Percentiles rank a stretch among this genome's conserved stretches.
Conservation (phyloP, 2,329 filamentous ascomycete genomes). For the Exutisphaerella laricina region DNA sequence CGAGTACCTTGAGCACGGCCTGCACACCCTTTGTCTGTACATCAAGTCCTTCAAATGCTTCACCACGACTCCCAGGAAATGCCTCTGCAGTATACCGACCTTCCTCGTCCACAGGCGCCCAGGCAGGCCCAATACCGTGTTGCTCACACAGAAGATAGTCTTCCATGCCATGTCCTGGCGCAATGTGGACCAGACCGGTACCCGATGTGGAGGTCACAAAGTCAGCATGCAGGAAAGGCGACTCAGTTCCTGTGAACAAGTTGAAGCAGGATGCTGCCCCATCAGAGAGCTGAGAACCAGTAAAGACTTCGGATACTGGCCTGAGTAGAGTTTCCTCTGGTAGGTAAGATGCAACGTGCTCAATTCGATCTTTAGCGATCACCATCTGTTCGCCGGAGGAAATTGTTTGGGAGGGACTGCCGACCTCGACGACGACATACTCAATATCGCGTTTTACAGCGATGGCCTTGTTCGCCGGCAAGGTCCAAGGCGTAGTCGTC, state of each 20-base stretch:
- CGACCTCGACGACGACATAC: constrained; percentile 49
- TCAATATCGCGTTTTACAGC: constrained; percentile 69
- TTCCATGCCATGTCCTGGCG: constrained; percentile 93
- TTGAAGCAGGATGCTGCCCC: constrained; percentile 25
- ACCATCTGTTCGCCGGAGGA: constrained; percentile 49
- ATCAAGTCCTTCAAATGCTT: constrained; percentile 63
- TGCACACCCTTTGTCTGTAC: constrained; percentile 66
- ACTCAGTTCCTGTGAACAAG: constrained; percentile 43
- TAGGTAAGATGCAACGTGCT: constrained; percentile 49
- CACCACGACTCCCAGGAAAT: constrained; percentile 53
- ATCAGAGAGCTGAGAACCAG: constrained; percentile 60
- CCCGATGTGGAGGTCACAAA: constrained; percentile 91
- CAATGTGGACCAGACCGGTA: constrained; percentile 88
- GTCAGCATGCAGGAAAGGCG: constrained; percentile 68
- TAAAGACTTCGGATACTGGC: constrained; percentile 52
- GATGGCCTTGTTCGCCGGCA: constrained; percentile 88
- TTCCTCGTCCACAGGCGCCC: constrained; percentile 76
- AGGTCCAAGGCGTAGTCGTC: constrained; percentile 97
- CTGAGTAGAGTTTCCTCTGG: constrained; percentile 41
- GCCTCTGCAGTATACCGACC: constrained; percentile 77
- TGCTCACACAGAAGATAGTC: constrained; percentile 79
- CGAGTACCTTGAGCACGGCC: constrained; percentile 64
- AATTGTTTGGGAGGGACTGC: background rate
- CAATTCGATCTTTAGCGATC: constrained; percentile 65
- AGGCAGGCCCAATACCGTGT: constrained; percentile 61